phyloP scores from a whole-genome alignment of 345 rosid species.

The Populus euphratica region DNA sequence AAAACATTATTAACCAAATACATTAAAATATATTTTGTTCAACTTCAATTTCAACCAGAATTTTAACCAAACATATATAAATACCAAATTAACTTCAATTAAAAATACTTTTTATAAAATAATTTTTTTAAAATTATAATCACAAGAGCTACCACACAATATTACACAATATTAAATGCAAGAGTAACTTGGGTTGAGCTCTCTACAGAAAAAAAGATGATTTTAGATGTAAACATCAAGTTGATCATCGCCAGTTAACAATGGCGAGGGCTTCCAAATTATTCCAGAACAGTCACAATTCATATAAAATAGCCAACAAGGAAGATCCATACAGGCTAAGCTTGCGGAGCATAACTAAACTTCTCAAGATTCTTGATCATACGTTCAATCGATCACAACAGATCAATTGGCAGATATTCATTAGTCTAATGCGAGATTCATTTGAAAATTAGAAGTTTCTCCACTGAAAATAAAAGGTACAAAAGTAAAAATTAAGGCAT shows the following conservation, averaged over 20 bases:
- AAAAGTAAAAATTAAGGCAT: conserved; percentile 4
- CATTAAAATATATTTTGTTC: too few species aligned
- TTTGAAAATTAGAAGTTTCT: conserved; percentile 2
- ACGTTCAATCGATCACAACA: not conserved
- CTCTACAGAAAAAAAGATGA: not conserved
- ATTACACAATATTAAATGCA: too few species aligned
- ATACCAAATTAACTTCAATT: too few species aligned
- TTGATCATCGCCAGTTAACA: not conserved
- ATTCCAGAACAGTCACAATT: not conserved
- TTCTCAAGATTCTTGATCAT: not conserved
- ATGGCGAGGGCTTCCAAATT: not conserved
- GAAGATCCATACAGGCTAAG: not conserved
- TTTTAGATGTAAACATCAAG: not conserved
- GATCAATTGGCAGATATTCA: not conserved
- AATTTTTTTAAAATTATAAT: too few species aligned
- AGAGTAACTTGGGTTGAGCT: too few species aligned
- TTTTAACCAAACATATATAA: too few species aligned
- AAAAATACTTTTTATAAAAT: too few species aligned
- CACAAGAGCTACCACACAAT: too few species aligned
- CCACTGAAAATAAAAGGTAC: not conserved
- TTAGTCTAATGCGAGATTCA: not conserved
- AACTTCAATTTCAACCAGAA: too few species aligned
- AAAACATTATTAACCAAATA: too few species aligned
- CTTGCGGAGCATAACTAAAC: not conserved
- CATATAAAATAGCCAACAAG: not conserved